phyloP scores from a whole-genome alignment of 1,284 basidiomycete genomes.

The Leucoagaricus sp. region DNA sequence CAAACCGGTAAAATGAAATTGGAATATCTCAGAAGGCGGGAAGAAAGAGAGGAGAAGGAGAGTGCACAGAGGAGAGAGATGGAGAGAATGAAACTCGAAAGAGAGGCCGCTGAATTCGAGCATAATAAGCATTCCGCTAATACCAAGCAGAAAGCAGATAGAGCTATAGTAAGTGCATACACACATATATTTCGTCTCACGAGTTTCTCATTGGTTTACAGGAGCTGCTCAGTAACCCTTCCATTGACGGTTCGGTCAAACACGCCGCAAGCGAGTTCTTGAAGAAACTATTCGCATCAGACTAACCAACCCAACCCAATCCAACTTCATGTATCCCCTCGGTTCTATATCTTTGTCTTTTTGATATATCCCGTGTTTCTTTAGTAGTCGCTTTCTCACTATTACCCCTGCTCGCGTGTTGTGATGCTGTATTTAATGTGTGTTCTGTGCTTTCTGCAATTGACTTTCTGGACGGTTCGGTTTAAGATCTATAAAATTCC shows the following conservation, averaged over 20 bases:
- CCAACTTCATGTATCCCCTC: constrained; percentile 1
- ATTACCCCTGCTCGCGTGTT: not conserved
- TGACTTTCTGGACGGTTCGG: constrained; percentile 11
- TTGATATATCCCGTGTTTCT: constrained; percentile 13
- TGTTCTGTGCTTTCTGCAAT: not conserved
- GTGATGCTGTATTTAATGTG: constrained; percentile 13
- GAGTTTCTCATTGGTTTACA: constrained; percentile 17
- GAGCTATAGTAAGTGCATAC: constrained; percentile 57
- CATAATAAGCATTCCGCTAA: constrained; percentile 49
- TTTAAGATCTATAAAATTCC: not conserved
- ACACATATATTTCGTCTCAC: too few species aligned
- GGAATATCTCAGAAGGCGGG: constrained; percentile 61
- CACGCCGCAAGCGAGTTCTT: constrained; percentile 65
- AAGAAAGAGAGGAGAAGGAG: constrained; percentile 63
- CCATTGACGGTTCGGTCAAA: constrained; percentile 56
- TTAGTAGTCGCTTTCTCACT: constrained; percentile 1
- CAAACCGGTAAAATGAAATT: constrained; percentile 62
- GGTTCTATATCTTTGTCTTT: not conserved
- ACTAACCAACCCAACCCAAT: constrained; percentile 11
- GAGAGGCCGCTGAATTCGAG: constrained; percentile 54
- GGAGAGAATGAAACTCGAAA: constrained; percentile 46
- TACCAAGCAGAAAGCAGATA: constrained; percentile 59
- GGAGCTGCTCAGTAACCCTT: constrained; percentile 56
- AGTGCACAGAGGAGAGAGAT: constrained; percentile 46
- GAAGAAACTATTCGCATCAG: constrained; percentile 51